phyloP scores from a whole-genome alignment of 1,284 basidiomycete genomes.

The Leccinum solheimii region DNA sequence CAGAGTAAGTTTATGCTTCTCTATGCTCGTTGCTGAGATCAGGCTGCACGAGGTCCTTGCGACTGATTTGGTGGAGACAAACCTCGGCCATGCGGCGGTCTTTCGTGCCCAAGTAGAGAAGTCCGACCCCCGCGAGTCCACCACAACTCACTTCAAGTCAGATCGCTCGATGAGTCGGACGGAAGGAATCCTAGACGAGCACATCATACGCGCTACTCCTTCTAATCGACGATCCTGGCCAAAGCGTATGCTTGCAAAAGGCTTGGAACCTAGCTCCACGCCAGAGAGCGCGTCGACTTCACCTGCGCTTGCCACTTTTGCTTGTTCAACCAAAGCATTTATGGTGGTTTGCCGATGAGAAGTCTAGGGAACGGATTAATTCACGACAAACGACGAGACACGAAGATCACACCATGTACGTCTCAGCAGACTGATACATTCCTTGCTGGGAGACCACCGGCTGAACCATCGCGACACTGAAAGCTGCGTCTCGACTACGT shows the following conservation, averaged over 20 bases:
- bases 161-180: constrained; percentile 70
- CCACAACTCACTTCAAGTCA: constrained; percentile 61
- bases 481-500: constrained; percentile 34
- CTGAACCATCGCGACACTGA: constrained; percentile 35
- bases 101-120: constrained; percentile 87
- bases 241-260: constrained; percentile 81
- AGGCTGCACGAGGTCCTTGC: constrained; percentile 73
- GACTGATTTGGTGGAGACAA: constrained; percentile 81
- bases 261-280: constrained; percentile 68
- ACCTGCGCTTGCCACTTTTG: constrained; percentile 49
- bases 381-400: constrained; percentile 1
- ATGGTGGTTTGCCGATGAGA: constrained; percentile 50
- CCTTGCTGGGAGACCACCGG: constrained; percentile 33
- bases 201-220: constrained; percentile 86
- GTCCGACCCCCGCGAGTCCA: constrained; percentile 81
- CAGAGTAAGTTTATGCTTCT: constrained; percentile 90
- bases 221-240: constrained; percentile 83
- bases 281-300: constrained; percentile 61
- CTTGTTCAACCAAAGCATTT: constrained; percentile 49
- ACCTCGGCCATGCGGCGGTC: constrained; percentile 92
- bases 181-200: constrained; percentile 68
- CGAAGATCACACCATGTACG: constrained; percentile 46
- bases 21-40: constrained; percentile 83
- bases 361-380: constrained; percentile 33
- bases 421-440: constrained; percentile 33